These are phyloP conservation scores for Tilletia setariae DNA, from an alignment of 1,284 basidiomycete genomes.

Conservation along the genomic window DNA sequence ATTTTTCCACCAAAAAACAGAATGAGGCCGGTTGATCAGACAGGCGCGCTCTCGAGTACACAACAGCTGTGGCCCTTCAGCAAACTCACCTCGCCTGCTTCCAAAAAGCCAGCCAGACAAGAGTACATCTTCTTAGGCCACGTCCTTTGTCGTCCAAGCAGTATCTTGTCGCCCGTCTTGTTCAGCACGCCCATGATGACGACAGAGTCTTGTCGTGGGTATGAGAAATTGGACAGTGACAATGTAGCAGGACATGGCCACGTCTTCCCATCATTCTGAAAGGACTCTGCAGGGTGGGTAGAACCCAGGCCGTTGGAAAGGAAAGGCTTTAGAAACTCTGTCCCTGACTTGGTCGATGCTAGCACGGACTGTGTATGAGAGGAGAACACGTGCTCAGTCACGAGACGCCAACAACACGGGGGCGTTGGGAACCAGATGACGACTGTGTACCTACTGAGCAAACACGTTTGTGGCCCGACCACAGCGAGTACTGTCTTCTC, in stretches of 20 bases:
- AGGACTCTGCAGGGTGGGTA: neutral
- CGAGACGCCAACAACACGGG: neutral
- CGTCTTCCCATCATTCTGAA: conserved; percentile 30
- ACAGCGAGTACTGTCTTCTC: conserved; percentile 74
- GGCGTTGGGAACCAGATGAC: conserved; percentile 23
- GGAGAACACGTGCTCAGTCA: neutral
- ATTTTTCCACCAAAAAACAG: conserved; percentile 71
- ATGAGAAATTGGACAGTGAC: conserved; percentile 43
- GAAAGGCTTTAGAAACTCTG: neutral
- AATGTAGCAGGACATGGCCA: conserved; percentile 27
- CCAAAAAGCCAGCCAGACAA: conserved; percentile 52
- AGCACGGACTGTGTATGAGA: neutral
- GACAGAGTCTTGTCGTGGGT: conserved; percentile 59
- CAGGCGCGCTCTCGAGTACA: neutral
- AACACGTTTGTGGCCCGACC: conserved; percentile 91
- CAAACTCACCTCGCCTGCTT: conserved; percentile 28
- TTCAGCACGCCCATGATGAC: conserved; percentile 85
- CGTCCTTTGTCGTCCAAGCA: conserved; percentile 77
- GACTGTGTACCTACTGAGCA: conserved; percentile 58
- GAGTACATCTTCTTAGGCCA: conserved; percentile 54
- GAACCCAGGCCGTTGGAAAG: neutral
- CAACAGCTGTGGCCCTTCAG: conserved; percentile 21
- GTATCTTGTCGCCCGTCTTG: conserved; percentile 73
- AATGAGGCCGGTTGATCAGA: conserved; percentile 25
- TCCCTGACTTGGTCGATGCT: neutral